phyloP scores from a whole-genome alignment of 2,329 filamentous ascomycete species.

The Zarea fungicola region DNA sequence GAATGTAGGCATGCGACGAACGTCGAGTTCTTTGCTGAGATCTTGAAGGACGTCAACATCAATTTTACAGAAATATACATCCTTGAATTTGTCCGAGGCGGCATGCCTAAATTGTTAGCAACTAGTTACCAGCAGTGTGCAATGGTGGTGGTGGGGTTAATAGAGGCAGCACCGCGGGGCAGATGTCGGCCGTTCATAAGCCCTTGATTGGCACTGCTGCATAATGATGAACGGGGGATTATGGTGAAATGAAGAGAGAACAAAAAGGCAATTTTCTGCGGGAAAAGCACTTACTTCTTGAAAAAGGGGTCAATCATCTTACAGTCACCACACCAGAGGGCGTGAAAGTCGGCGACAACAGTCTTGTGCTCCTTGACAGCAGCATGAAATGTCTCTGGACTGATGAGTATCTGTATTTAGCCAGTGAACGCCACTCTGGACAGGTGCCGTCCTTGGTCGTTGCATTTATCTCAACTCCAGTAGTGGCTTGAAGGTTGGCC shows the following conservation, averaged over 20 bases:
- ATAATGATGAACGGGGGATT: neutral
- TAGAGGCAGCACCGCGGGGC: neutral
- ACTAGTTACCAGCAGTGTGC: neutral
- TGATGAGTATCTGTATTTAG: neutral
- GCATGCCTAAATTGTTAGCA: conserved; percentile 3
- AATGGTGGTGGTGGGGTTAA: neutral
- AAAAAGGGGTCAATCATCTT: conserved; percentile 75
- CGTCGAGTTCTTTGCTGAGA: conserved; percentile 66
- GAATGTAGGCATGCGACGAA: conserved; percentile 88
- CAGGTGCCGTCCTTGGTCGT: neutral
- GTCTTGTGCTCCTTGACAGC: conserved; percentile 36
- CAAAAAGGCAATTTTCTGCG: neutral
- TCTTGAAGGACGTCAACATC: conserved; percentile 76
- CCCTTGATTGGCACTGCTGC: too few species aligned
- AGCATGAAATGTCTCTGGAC: conserved; percentile 12
- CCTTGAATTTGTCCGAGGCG: conserved; percentile 45
- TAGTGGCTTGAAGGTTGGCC: too few species aligned
- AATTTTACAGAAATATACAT: conserved; percentile 73
- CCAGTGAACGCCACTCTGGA: neutral
- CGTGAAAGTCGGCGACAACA: conserved; percentile 76
- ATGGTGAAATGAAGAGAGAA: neutral
- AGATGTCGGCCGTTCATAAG: too few species aligned
- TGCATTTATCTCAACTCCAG: too few species aligned
- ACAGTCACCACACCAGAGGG: conserved; percentile 87
- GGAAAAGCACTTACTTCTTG: conserved; percentile 17